These are phyloP conservation scores for Pilobolus umbonatus DNA, from an alignment of 192 early-diverging fungal genomes.

Conservation along the genomic window DNA sequence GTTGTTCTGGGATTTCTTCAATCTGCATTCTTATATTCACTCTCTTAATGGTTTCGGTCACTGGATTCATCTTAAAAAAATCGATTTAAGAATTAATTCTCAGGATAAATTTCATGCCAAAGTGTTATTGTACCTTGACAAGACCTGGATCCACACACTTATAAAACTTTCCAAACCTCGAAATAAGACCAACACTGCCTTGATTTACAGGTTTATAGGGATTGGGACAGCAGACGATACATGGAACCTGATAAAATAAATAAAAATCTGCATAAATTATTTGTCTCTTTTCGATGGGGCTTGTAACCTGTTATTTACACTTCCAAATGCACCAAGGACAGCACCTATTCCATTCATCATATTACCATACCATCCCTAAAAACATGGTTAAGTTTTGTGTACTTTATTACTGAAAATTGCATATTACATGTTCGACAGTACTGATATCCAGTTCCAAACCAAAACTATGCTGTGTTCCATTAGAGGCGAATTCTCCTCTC, in stretches of 20 bases:
- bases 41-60: conserved; percentile 39
- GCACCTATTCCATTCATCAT: conserved; percentile 44
- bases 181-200: conserved; percentile 65
- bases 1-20: conserved; percentile 57
- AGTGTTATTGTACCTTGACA: conserved; percentile 35
- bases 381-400: not conserved
- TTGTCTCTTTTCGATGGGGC: not conserved
- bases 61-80: conserved; percentile 38
- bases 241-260: conserved; percentile 31
- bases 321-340: conserved; percentile 39
- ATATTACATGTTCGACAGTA: conserved; percentile 29
- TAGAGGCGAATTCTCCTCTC: conserved; percentile 14
- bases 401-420: not conserved
- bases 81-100: not conserved
- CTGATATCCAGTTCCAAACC: conserved; percentile 15
- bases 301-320: conserved; percentile 16
- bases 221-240: conserved; percentile 49
- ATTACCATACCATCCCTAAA: conserved; percentile 38
- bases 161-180: conserved; percentile 60
- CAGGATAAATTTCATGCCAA: not conserved
- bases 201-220: conserved; percentile 67
- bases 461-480: conserved; percentile 24
- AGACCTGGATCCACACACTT: conserved; percentile 53
- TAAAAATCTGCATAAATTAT: not conserved
- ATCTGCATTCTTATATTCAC: conserved; percentile 56